Base-by-base conservation (phyloP, 257 asterid species). In the Craterostigma plantagineum region DNA sequence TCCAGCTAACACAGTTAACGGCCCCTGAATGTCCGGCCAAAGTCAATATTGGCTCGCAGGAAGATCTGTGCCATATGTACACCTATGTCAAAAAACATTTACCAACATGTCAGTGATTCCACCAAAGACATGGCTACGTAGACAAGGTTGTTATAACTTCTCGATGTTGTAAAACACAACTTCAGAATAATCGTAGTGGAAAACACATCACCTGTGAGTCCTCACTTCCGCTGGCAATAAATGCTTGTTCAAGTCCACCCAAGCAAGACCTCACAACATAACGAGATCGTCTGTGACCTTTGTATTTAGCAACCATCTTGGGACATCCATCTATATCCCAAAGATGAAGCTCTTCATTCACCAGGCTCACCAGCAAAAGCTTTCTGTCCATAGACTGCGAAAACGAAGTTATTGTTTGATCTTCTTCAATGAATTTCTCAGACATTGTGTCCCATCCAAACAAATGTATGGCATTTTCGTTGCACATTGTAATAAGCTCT, bases 141-240 rank as follows among this genome's bases (percentile, higher is more conserved):
- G 30, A 23, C 30, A 23, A 23, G 30, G 30, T 23, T 23, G 30
- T 2, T 23, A 23, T 2, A 23, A 23, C 2, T 23, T 23, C 30
- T 23, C 30, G 30, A 23, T 23, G 2, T 23, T 23, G 30, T 23
- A 23, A 1, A 1, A 14, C 17, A 18, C 13, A 18, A 18, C 10
- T 40, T 35, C 46, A 15, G 14, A 18, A 38, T 23, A n/a, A n/a
- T n/a, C n/a, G n/a, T n/a, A n/a, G n/a, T n/a, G n/a, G n/a, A n/a
- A n/a, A n/a, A n/a, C n/a, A n/a, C n/a, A 50, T 54, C 45, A 87
- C 98, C 93, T 66, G 86, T 23, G 98, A 79, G 67, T 87, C 91
- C 68, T 87, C 98, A 13, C 98, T 87, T 45, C 98, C 98, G 45
- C 98, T 82, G 44, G 93, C 91, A 41, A 87, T 58, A 46, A 87